Evolutionary conservation across 352 stramenopile species (phyloP), one percentile per base, ranked within the genome.

Genomic region (Globisporangium takayamanum): DNA sequence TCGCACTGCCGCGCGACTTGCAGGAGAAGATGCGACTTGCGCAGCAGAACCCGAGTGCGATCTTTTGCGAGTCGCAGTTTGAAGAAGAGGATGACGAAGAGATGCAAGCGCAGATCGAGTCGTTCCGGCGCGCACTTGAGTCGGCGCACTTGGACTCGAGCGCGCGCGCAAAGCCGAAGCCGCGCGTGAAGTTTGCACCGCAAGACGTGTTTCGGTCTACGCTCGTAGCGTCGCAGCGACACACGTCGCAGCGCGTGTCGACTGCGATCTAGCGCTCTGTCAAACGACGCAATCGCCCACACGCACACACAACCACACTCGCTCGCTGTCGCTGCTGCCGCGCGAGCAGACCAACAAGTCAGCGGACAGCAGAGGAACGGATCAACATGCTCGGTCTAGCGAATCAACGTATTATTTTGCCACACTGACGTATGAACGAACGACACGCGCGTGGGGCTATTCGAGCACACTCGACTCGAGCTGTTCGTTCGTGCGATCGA

Each of bases 11-110:
- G 48, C 18, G 59, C 53, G 61, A 80, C 48, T 44, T 89, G n/a
- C 60, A 77, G 41, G 74, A 87, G 50, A 91, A 89, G 47, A 74
- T 91, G 55, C 72, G 68, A 14, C 71, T 90, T 33, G 82, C 82
- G 28, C 58, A 72, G 22, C 68, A 88, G 61, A 90, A 92, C 50
- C 78, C 78, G 3, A 92, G 80, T 55, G 82, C 79, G n/a, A 69
- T 92, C 20, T 92, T 92, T 44, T 76, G 77, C 26, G 82, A 92
- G 53, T 90, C 82, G 8, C 70, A 89, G 56, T 92, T 92, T 49
- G 82, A 92, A 68, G 81, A 92, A 67, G 81, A 92, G 36, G 82
- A 92, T 37, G 82, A 92, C 54, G 76, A 89, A 61, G 78, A 89
- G 53, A 74, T 86, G 58, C 76, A 83, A 12, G 74, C 89, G 53